Evolutionary conservation across 192 early-diverging fungal genomes (phyloP), one percentile per base, ranked within the genome.

Genomic region (Linnemannia schmuckeri): DNA sequence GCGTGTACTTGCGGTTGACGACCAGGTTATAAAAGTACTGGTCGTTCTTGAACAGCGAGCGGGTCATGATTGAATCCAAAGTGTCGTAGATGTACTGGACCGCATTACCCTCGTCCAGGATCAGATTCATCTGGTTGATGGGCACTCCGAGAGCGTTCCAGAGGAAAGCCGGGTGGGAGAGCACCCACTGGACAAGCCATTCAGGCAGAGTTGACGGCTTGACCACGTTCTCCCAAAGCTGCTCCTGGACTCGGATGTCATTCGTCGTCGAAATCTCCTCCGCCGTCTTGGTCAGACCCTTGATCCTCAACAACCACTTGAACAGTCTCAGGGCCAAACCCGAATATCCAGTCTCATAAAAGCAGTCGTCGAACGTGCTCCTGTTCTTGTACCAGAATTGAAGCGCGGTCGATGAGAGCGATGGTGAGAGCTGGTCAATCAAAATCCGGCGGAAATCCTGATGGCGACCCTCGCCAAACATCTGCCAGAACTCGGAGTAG

Each of bases 21-120:
- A 93, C 90, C 75, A 96, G 83, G 89, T 95, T 94, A 89, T 96
- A 97, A 88, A 97, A 97, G 90, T 97, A 97, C 91, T 97, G 96
- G 79, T 95, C 94, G 66, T 90, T 79, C 42, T 89, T 89, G 80
- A 97, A 93, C 44, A 90, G 88, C 0, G 95, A 93, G 35, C 89
- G 86, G 2, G 81, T 77, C 76, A 94, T 88, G 54, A 97, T 93
- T 24, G 96, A 95, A 75, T 97, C 96, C 30, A 97, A 85, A 0
- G 96, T 97, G 89, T 96, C 94, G 54, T 94, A 93, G 70, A 94
- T 90, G 86, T 97, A 96, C 77, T 95, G 90, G 47, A 93, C 93
- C 46, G 95, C 94, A 4, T 92, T 94, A 55, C 96, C 95, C 79
- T 97, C 96, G 77, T 93, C 89, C 78, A 94, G 89, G 54, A 96